Base-by-base conservation (phyloP, 192 early-diverging fungal species). In the Coemansia sp. region DNA sequence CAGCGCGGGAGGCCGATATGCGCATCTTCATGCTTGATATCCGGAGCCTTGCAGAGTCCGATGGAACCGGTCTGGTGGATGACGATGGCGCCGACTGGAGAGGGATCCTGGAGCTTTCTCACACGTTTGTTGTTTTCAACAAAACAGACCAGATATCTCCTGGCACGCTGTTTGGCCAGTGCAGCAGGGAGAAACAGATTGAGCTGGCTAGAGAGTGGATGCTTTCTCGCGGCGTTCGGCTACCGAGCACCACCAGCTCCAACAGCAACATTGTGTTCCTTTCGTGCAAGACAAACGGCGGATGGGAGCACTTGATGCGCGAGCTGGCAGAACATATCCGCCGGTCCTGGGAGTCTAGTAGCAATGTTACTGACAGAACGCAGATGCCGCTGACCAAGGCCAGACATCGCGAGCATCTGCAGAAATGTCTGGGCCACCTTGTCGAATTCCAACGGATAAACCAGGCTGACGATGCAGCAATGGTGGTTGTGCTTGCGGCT, bases 41-140 rank as follows among this genome's bases (percentile, higher is more conserved):
- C 12, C 40, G n/a, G 19, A 45, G 54, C 3, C 39, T 40, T 16
- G 15, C 18, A 8, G 13, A 16, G 0, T 5, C 10, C 32, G n/a
- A 41, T 11, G 0, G 48, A n/a, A 7, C 13, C 43, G 61, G 50
- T 16, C 7, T 41, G 15, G 50, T 68, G 13, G 42, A 62, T 9
- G 42, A 62, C 9, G 49, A 38, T 13, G 65, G 32, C 37, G 37
- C 53, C 32, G 73, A 63, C 37, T 75, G 73, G 72, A 56, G 15
- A 23, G 52, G 42, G 18, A 63, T 76, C 8, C 64, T 72, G 61
- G 48, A 58, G 23, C 66, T 75, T 79, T 87, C 81, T 16, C 79
- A 87, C 9, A 90, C 89, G 2, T 75, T 89, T 61, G 65, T 91
- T 0, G 78, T 92, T 23, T 67, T 90, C 12, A 91, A 89, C 74